Evolutionary conservation across 441 rosid genomes (phyloP).

Genomic region (Euphorbia celastroides): DNA sequence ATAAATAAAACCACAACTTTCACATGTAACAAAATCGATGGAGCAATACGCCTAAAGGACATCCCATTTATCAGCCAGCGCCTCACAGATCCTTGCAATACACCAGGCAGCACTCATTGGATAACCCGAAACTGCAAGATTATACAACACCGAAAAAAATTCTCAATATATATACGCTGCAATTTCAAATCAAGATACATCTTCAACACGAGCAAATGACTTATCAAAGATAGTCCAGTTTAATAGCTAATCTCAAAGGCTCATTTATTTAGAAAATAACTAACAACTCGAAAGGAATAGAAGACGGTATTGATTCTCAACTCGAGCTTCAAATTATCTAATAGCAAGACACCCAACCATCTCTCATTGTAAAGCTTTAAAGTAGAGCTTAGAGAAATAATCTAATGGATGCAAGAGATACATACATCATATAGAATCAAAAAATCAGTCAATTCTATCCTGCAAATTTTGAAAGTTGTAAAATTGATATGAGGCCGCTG

Average conservation of each 20-base stretch:
- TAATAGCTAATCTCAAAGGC: too few relatives aligned
- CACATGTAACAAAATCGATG: not conserved
- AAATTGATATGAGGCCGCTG: not conserved
- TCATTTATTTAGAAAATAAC: too few relatives aligned
- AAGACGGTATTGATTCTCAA: not conserved
- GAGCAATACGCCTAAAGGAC: conserved; percentile 11
- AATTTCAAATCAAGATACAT: not conserved
- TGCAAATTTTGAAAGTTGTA: not conserved
- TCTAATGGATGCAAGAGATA: not conserved
- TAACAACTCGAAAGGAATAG: too few relatives aligned
- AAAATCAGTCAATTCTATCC: not conserved
- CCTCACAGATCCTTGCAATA: conserved; percentile 27
- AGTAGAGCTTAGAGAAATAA: not conserved
- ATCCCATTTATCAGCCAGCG: conserved; percentile 22
- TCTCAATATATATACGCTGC: not conserved
- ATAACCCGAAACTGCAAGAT: conserved; percentile 25
- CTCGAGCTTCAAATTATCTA: not conserved
- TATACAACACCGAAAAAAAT: not conserved
- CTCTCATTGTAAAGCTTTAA: not conserved
- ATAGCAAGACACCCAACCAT: not conserved
- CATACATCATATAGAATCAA: not conserved
- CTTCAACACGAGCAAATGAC: not conserved
- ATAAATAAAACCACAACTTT: not conserved
- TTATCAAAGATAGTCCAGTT: too few relatives aligned
- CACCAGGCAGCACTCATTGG: conserved; percentile 33